phyloP scores from a whole-genome alignment of 371 early-diverging fungal species.

The Zopfochytrium polystomum region DNA sequence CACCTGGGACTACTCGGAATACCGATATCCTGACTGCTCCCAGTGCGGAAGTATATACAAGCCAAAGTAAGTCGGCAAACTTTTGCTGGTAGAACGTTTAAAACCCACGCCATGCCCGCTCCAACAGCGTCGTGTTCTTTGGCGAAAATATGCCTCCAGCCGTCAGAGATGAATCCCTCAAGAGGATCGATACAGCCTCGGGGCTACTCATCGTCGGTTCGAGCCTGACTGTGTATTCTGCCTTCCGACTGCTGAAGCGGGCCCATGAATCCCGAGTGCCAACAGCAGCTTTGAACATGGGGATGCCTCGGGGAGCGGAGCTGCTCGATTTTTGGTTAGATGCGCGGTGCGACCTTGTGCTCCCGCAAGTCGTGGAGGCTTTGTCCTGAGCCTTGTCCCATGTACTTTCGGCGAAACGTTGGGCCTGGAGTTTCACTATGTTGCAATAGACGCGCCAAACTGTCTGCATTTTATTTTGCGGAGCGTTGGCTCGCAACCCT shows the following conservation, averaged over 20 bases:
- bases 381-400: too few relatives aligned
- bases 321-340: slow-evolving; percentile 41
- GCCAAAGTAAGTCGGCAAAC: slow-evolving; percentile 25
- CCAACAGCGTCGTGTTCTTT: slow-evolving; percentile 82
- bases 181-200: slow-evolving; percentile 53
- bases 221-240: slow-evolving; percentile 78
- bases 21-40: slow-evolving; percentile 70
- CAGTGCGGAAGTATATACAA: slow-evolving; percentile 51
- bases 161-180: slow-evolving; percentile 52
- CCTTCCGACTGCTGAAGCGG: slow-evolving; percentile 67
- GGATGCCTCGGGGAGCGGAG: slow-evolving; percentile 70
- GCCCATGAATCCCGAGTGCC: slow-evolving; percentile 61
- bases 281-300: slow-evolving; percentile 69
- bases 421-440: too few relatives aligned
- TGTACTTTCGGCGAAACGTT: too few relatives aligned
- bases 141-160: slow-evolving; percentile 72
- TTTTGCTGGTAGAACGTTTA: not conserved
- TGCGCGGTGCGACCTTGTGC: slow-evolving; percentile 8
- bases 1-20: slow-evolving; percentile 54
- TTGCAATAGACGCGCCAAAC: too few relatives aligned
- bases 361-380: slow-evolving; percentile 11
- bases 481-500: too few relatives aligned
- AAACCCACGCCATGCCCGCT: not conserved
- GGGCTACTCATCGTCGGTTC: slow-evolving; percentile 77
- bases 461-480: too few relatives aligned